Evolutionary conservation across 805 yeast genomes (phyloP), one percentile per base, ranked within the genome.

Genomic region (Huiozyma sinensis): DNA sequence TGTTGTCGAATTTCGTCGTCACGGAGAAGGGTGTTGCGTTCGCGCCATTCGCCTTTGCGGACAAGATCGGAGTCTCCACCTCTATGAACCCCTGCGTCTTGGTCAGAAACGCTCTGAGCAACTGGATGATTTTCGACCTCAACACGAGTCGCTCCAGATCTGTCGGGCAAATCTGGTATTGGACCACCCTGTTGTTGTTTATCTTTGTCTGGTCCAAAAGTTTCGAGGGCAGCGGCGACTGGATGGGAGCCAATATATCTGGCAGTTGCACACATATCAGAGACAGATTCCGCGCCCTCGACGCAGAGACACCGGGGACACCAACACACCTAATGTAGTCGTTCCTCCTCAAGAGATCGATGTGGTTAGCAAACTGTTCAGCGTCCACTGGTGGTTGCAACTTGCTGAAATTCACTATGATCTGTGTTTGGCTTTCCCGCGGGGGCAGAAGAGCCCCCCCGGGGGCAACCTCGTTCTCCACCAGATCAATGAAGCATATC

Each of bases 11-110:
- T 9, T 11, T 66, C 36, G 62, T 59, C 1, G 50, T 42, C 0
- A 97, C 87, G 1, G 55, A 56, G 53, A 92, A 92, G 0, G 97
- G 95, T n/a, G 74, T 73, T 0, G 98, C 97, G 53, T 80, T 79
- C 5, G 99, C 98, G 2, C 98, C 98, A 12, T 87, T 84, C 0
- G 88, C 76, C 1, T 80, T 78, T 6, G 67, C 54, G 0, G 87
- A 75, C 9, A 92, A 62, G 1, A 88, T 75, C 0, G 99, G 99
- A 0, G 99, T 92, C 42, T 81, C 83, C 0, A 92, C 95, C 59
- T 88, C 96, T 3, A 84, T 48, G 51, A 88, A 92, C 1, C 68
- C 77, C 24, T 66, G 63, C 0, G 56, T 52, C 36, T 70, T 68
- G 17, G 40, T 38, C n/a, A 90, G 70, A 52, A 76, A 88, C 1